phyloP scores from a whole-genome alignment of 2,329 filamentous ascomycete genomes.

The Lachnellula cervina region DNA sequence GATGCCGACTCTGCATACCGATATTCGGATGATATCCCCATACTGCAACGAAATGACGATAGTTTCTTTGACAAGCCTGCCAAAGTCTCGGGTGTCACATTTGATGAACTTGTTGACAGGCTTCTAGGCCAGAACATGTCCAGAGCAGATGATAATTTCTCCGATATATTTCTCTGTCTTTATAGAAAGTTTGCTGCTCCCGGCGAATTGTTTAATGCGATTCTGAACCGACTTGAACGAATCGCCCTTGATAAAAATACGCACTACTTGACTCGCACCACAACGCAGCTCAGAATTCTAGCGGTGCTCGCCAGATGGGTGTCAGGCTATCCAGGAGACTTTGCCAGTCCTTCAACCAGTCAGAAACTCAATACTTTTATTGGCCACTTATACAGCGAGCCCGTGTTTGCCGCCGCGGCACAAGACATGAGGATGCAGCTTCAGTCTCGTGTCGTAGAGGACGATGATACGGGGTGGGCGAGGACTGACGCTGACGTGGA shows the following conservation, averaged over 20 bases:
- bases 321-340: slow-evolving; percentile 84
- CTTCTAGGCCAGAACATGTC: slow-evolving; percentile 77
- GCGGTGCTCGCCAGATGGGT: slow-evolving; percentile 87
- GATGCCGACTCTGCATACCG: slow-evolving; percentile 60
- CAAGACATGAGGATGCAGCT: slow-evolving; percentile 80
- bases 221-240: slow-evolving; percentile 70
- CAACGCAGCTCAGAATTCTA: slow-evolving; percentile 77
- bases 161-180: slow-evolving; percentile 81
- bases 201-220: slow-evolving; percentile 68
- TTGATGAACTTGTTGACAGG: slow-evolving; percentile 79
- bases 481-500: slow-evolving; percentile 61
- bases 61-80: slow-evolving; percentile 49
- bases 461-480: slow-evolving; percentile 94
- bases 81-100: slow-evolving; percentile 49
- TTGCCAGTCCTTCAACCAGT: slow-evolving; percentile 72
- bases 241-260: slow-evolving; percentile 61
- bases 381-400: slow-evolving; percentile 64
- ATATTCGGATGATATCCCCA: slow-evolving; percentile 63
- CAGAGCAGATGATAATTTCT: slow-evolving; percentile 84
- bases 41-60: slow-evolving; percentile 63
- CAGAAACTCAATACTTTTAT: slow-evolving; percentile 72
- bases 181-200: slow-evolving; percentile 93
- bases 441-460: slow-evolving; percentile 66
- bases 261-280: slow-evolving; percentile 70
- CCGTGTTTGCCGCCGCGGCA: slow-evolving; percentile 78